Evolutionary conservation across 495 filamentous ascomycete genomes (phyloP), one percentile per base, ranked within the genome.

Genomic region (Neurospora discreta): DNA sequence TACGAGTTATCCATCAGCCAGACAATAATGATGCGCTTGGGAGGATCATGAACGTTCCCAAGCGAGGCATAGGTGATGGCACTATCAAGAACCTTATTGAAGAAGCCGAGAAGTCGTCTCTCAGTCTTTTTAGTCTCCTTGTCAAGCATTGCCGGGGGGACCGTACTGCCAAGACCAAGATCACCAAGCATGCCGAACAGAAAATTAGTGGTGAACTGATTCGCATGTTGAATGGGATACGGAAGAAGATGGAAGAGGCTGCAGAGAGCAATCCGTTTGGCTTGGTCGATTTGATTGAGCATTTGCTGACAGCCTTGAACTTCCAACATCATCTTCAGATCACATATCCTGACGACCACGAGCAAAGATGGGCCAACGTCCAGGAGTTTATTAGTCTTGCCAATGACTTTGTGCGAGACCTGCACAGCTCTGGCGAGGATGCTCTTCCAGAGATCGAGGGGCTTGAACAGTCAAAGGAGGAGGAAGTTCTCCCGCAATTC

Each of bases 351-450:
- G 85, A 92, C 20, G 94, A 97, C 71, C 89, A 92, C 78, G 92
- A 97, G 71, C 83, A 87, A 65, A 83, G 93, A 77, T 98, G 94
- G 96, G 91, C 91, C 26, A 99, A 98, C 74, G 89, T 99, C 11
- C 89, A 93, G 74, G 96, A 99, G 78, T 87, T 98, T 23, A 79
- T 97, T 72, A 86, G 83, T 13, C 93, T 97, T 74, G 90, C 90
- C 10, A 85, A 87, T 5, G 92, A 94, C 65, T 92, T 94, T 78
- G 77, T 82, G 58, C 80, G 81, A 30, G 79, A 84, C 20, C 23
- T 74, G 5, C 80, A 82, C 41, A 81, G 85, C 30, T 69, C 78
- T 10, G 85, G 85, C 36, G 91, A 94, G 30, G 91, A 94, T 16
- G 77, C 82, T 23, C 87, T 98, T 13, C 95, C 95, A 1, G 82